Evolutionary conservation across 495 filamentous ascomycete genomes (phyloP), one percentile per base, ranked within the genome.

Genomic region (Elaphomyces granulatus): DNA sequence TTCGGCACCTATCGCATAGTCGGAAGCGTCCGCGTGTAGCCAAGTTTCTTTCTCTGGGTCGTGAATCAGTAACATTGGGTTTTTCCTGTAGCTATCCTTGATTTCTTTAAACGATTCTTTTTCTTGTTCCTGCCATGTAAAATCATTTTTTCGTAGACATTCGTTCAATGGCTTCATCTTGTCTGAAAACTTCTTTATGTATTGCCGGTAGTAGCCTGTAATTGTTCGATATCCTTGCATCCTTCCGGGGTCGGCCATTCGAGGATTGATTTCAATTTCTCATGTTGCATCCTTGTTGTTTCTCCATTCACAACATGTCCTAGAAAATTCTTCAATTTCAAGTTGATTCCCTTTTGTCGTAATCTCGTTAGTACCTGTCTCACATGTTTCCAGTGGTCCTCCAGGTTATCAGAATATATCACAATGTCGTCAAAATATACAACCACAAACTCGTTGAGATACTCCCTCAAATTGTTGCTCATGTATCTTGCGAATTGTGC

Each of bases 141-240:
- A n/a, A n/a, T n/a, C n/a, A n/a, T n/a, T n/a, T n/a, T n/a, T n/a
- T n/a, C n/a, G n/a, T n/a, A n/a, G n/a, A n/a, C n/a, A n/a, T n/a
- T n/a, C n/a, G n/a, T n/a, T n/a, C n/a, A n/a, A n/a, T n/a, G n/a
- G n/a, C n/a, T n/a, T n/a, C n/a, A n/a, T n/a, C n/a, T n/a, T 39
- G 8, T 41, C 26, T 14, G 40, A 32, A 40, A 46, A 61, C 15
- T 45, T 36, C 15, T 45, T 43, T 34, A 61, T 52, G 41, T 59
- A 61, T 8, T 6, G 1, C 20, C 40, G 20, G 34, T 57, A 61
- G 44, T 60, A 61, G 48, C 61, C 61, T 36, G 59, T 42, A 39
- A 63, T 55, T 2, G 14, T 12, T 36, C 35, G 48, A 7, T 54
- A 38, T 20, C 39, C 51, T 26, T 51, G 45, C 14, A 32, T 15